Evolutionary conservation across 1,139 yeast genomes (phyloP).

Genomic region (Lipomyces yarrowii): DNA sequence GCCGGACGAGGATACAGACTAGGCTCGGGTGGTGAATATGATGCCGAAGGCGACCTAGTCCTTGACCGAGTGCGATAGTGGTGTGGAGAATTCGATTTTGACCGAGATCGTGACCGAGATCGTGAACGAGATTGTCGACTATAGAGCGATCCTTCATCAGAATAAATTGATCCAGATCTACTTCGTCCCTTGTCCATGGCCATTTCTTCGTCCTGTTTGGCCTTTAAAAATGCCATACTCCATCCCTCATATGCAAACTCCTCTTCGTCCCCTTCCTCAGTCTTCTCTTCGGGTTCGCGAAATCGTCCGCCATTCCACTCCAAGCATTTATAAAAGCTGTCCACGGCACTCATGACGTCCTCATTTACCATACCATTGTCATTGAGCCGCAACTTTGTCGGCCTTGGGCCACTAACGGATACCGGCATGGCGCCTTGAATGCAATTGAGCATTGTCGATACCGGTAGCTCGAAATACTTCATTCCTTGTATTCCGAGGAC

Average conservation of each 20-base stretch:
- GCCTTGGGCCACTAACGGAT: neutral
- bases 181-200: neutral
- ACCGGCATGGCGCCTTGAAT: conserved; percentile 9
- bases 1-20: neutral
- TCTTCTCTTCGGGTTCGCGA: conserved; percentile 10
- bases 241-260: conserved; percentile 36
- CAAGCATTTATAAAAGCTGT: conserved; percentile 24
- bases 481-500: conserved; percentile 20
- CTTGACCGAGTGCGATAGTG: neutral
- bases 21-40: conserved; percentile 1
- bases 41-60: neutral
- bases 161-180: neutral
- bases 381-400: conserved; percentile 9
- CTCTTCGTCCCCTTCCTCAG: conserved; percentile 8
- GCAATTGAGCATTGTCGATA: conserved; percentile 21
- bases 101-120: neutral
- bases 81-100: neutral
- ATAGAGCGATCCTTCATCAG: neutral
- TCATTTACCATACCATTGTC: neutral
- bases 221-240: conserved; percentile 31
- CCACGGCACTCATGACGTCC: conserved; percentile 27
- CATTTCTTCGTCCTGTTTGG: neutral
- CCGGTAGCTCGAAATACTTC: conserved; percentile 31
- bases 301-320: conserved; percentile 24
- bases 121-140: neutral